Base-by-base conservation (phyloP, 139 green algal genomes). In the Axilococcus clingmanii region DNA sequence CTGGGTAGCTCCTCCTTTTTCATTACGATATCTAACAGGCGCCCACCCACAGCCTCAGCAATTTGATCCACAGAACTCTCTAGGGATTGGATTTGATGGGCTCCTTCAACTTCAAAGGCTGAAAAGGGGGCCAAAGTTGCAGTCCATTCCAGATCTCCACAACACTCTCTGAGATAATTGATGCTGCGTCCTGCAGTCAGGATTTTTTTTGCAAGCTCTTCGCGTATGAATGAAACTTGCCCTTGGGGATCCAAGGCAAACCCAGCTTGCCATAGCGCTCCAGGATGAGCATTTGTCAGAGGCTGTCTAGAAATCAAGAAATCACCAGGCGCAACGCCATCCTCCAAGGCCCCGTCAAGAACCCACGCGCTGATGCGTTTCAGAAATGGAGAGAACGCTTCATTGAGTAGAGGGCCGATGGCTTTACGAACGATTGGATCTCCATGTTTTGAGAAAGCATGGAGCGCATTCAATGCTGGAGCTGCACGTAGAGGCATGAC, bases 171-270 rank as follows among this genome's bases (percentile, higher is more conserved):
- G 29, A 97, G 65, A 65, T 95, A 97, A 54, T 90, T 86, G 65
- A 96, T 91, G 46, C 65, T 79, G 72, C 95, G 95, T 48, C 89
- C 89, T 7, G 78, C 67, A 7, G 81, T 74, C 41, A 96, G 71
- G 27, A 96, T 84, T 20, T 71, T 67, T 8, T 53, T 23, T 5
- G 87, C 89, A 19, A 94, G 63, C 5, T 56, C 27, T 12, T 29
- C 28, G 3, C 41, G 41, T 8, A 90, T 66, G 40, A 87, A 85
- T 17, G 48, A 31, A n/a, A 78, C 78, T 52, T 71, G 68, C 52
- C 82, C 76, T 17, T 42, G 46, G 3, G 57, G 38, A 37, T 87
- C 64, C 27, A 90, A 35, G 7, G 35, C n/a, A 62, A 84, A 89
- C 14, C 65, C 70, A 17, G 60, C 31, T 6, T 68, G 57, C 82